Evolutionary conservation across 2,329 filamentous ascomycete species (phyloP), one percentile per base, ranked within the genome.

Genomic region (Mycosphaerella arachidis): DNA sequence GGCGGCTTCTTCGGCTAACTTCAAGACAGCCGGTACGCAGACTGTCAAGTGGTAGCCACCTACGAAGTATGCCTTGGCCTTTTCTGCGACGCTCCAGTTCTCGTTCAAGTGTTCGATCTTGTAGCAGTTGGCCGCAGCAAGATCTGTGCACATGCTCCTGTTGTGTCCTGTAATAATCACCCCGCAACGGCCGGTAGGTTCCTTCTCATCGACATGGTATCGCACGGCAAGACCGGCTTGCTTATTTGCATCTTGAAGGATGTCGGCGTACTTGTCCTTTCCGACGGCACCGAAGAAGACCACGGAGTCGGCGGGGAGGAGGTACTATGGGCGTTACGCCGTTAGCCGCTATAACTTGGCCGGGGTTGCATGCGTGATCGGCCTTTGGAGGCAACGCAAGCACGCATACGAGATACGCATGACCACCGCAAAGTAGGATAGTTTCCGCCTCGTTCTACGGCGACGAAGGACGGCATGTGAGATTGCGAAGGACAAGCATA

Each of bases 41-140:
- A 99, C 94, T 46, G 94, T 99, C 82, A 99, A 85, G 82, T 99
- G 94, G 82, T 92, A 99, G 50, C 94, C 94, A 72, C 94, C 94
- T 63, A 99, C 87, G 73, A 96, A 99, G 83, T 88, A 97, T 71
- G 89, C 83, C 73, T 92, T 85, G 58, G 93, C 92, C 70, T 89
- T 86, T 85, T 97, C 86, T 61, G 94, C 94, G 55, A 97, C 83
- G 67, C 86, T 84, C 94, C 94, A 99, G 78, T 97, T 88, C 78
- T 93, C 86, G 85, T 96, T 91, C 76, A 99, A 80, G 77, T 99
- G 94, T 65, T 94, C 91, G 55, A 97, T 76, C 78, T 93, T 93
- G 82, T 99, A 99, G 82, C 92, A 89, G 82, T 99, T 99, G 69
- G 94, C 94, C 63, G 94, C 94, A 64, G 89, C 94, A 59, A 99